phyloP scores from a whole-genome alignment of 139 green algal species.

The Auxenochlorella protothecoides region DNA sequence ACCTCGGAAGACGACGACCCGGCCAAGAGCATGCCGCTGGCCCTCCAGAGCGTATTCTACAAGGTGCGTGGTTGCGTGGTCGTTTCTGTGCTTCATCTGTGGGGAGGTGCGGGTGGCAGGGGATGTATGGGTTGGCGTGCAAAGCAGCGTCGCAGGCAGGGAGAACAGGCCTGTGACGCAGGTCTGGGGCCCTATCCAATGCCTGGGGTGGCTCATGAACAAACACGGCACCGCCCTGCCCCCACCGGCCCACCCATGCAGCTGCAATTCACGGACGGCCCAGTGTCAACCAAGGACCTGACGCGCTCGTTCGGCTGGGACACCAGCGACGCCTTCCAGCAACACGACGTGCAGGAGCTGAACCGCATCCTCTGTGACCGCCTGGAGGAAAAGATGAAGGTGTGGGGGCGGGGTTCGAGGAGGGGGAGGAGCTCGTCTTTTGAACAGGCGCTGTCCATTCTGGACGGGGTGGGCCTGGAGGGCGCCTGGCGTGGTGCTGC shows the following conservation, averaged over 20 bases:
- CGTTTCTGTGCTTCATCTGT: background rate
- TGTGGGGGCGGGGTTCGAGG: slow-evolving; percentile 1
- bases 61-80: slow-evolving; percentile 36
- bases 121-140: background rate
- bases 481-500: background rate
- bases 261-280: slow-evolving; percentile 70
- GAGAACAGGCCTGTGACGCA: too few species aligned
- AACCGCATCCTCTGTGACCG: slow-evolving; percentile 92
- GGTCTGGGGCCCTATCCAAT: too few species aligned
- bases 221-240: too few species aligned
- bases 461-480: too few species aligned
- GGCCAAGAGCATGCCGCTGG: slow-evolving; percentile 73
- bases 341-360: slow-evolving; percentile 98
- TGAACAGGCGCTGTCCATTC: too few species aligned
- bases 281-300: slow-evolving; percentile 86
- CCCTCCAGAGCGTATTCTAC: slow-evolving; percentile 94
- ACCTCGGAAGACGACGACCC: slow-evolving; percentile 69
- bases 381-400: slow-evolving; percentile 99
- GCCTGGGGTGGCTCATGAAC: too few species aligned
- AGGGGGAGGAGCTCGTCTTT: too few species aligned
- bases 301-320: slow-evolving; percentile 96
- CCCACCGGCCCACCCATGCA: slow-evolving; percentile 2
- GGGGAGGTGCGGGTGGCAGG: background rate
- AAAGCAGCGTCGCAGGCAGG: too few species aligned
- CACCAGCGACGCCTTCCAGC: slow-evolving; percentile 86